phyloP scores from a whole-genome alignment of 2,329 filamentous ascomycete species.

The Pseudogymnoascus sp. region DNA sequence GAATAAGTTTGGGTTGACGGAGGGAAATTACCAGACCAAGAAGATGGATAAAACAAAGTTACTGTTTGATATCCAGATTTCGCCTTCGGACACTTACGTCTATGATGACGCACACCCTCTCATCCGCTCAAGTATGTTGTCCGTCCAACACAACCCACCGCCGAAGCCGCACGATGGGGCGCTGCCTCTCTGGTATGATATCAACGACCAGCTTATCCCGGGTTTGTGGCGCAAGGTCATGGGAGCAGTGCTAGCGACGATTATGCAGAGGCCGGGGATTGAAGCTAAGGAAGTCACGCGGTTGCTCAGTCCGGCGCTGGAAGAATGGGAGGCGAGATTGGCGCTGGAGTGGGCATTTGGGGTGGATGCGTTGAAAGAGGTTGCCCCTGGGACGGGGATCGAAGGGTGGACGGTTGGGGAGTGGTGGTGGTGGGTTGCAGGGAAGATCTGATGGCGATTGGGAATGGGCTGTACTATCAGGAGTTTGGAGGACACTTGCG shows the following conservation, averaged over 20 bases:
- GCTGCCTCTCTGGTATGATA: conserved; percentile 64
- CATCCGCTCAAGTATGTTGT: conserved; percentile 14
- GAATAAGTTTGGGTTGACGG: conserved; percentile 62
- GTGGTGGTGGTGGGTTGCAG: conserved; percentile 60
- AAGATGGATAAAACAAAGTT: conserved; percentile 58
- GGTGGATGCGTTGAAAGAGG: conserved; percentile 41
- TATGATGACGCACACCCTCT: conserved; percentile 40
- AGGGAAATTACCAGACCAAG: conserved; percentile 62
- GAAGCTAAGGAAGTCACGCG: conserved; percentile 43
- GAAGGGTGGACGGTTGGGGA: conserved; percentile 42
- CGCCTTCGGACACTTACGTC: conserved; percentile 49
- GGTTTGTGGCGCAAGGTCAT: conserved; percentile 57
- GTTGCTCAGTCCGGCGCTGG: conserved; percentile 48
- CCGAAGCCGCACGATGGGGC: conserved; percentile 37
- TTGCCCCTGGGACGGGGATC: conserved; percentile 26
- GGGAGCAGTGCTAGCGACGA: conserved; percentile 50
- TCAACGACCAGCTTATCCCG: conserved; percentile 51
- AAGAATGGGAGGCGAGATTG: conserved; percentile 53
- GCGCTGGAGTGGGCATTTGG: conserved; percentile 46
- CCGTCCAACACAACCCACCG: conserved; percentile 9
- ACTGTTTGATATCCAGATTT: conserved; percentile 52
- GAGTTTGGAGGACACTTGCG: not conserved
- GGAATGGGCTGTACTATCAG: not conserved
- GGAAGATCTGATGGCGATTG: conserved; percentile 14
- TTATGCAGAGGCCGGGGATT: conserved; percentile 54